Evolutionary conservation across 768 basidiomycete genomes (phyloP).

Genomic region (Galerina sulciceps): DNA sequence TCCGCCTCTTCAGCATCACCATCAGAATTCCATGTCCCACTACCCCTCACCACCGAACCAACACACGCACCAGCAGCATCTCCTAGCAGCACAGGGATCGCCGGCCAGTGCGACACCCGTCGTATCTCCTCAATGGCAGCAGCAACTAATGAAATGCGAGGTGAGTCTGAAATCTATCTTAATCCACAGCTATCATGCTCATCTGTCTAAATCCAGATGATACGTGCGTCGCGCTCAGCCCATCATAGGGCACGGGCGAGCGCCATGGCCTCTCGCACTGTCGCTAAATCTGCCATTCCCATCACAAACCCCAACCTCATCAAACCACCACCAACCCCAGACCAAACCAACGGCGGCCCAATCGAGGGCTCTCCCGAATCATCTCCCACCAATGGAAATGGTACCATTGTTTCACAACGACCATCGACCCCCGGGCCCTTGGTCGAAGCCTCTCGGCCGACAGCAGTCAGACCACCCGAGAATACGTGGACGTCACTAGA

Average conservation of each 20-base stretch:
- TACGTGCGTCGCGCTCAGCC: conserved; percentile 83
- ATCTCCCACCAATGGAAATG: conserved; percentile 29
- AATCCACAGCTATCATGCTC: conserved; percentile 32
- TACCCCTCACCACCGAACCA: conserved; percentile 81
- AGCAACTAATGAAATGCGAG: conserved; percentile 91
- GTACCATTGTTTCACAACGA: conserved; percentile 53
- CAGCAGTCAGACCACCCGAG: conserved; percentile 65
- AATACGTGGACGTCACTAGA: conserved; percentile 91
- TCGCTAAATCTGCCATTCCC: conserved; percentile 85
- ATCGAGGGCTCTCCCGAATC: conserved; percentile 22
- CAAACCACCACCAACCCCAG: conserved; percentile 51
- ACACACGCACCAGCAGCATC: conserved; percentile 61
- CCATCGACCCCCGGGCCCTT: conserved; percentile 80
- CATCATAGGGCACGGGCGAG: conserved; percentile 96
- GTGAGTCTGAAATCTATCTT: conserved; percentile 50
- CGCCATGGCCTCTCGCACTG: conserved; percentile 88
- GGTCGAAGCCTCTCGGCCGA: conserved; percentile 67
- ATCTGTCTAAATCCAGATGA: conserved; percentile 56
- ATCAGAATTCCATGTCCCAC: conserved; percentile 80
- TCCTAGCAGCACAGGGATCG: conserved; percentile 58
- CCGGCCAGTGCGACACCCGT: conserved; percentile 61
- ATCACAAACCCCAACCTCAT: conserved; percentile 88
- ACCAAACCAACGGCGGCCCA: conserved; percentile 35
- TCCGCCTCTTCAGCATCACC: conserved; percentile 67
- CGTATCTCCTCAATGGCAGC: conserved; percentile 88